These are phyloP conservation scores for Neoboletus brunneissimus DNA, from an alignment of 768 basidiomycete species.

Conservation along the genomic window DNA sequence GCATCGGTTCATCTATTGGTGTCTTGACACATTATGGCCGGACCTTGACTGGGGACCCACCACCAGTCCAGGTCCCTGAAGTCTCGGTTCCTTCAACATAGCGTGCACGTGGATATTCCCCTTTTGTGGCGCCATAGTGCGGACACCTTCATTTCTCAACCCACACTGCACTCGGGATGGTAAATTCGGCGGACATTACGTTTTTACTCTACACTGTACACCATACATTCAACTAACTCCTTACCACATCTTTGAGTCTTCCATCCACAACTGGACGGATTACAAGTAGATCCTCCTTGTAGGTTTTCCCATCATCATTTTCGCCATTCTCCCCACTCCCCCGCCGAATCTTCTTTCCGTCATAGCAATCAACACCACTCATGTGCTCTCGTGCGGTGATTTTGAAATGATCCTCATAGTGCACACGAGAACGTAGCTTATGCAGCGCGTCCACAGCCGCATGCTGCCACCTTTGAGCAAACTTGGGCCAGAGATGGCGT, in stretches of 20 bases:
- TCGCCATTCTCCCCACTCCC: conserved; percentile 26
- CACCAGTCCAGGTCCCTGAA: conserved; percentile 39
- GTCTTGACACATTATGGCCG: conserved; percentile 55
- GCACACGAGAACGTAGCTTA: conserved; percentile 46
- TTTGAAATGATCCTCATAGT: conserved; percentile 58
- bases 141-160: neutral
- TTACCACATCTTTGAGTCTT: conserved; percentile 55
- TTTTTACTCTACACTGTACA: conserved; percentile 14
- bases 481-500: conserved; percentile 22
- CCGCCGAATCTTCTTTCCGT: conserved; percentile 49
- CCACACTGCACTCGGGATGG: neutral
- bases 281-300: conserved; percentile 50
- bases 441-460: conserved; percentile 40
- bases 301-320: conserved; percentile 12
- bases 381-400: conserved; percentile 71
- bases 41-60: conserved; percentile 51
- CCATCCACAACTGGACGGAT: conserved; percentile 68
- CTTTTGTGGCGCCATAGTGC: neutral
- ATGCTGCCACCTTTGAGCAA: conserved; percentile 48
- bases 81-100: conserved; percentile 16
- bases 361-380: conserved; percentile 71
- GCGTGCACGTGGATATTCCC: neutral
- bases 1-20: conserved; percentile 61
- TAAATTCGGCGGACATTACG: neutral
- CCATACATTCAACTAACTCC: conserved; percentile 14